Evolutionary conservation across 2,329 filamentous ascomycete genomes (phyloP).

Genomic region (Dryadomyces quercus-mongolicae): DNA sequence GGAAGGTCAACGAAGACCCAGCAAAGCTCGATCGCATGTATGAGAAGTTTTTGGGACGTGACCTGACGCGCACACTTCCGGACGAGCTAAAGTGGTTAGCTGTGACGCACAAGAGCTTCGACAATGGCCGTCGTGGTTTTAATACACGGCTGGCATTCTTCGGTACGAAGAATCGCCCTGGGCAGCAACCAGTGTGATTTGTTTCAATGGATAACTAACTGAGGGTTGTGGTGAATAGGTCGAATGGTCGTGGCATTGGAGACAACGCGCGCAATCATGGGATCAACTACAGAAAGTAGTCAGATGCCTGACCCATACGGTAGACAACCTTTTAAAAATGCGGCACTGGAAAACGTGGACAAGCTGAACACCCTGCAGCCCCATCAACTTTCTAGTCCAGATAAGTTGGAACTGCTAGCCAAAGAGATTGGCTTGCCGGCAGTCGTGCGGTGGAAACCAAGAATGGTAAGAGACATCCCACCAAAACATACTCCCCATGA

Average conservation of each 20-base stretch:
- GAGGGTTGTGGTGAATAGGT: slow-evolving; percentile 7
- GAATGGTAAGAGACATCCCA: slow-evolving; percentile 45
- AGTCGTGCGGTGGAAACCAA: slow-evolving; percentile 76
- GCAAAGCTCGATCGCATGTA: slow-evolving; percentile 67
- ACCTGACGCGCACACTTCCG: slow-evolving; percentile 60
- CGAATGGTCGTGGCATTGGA: slow-evolving; percentile 17
- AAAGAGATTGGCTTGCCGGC: slow-evolving; percentile 56
- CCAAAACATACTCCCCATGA: neutral
- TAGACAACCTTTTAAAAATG: slow-evolving; percentile 56
- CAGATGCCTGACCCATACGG: slow-evolving; percentile 23
- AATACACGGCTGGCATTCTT: slow-evolving; percentile 88
- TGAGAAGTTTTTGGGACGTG: slow-evolving; percentile 58
- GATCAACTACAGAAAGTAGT: neutral
- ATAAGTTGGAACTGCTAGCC: slow-evolving; percentile 56
- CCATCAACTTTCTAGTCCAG: slow-evolving; percentile 47
- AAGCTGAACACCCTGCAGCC: slow-evolving; percentile 55
- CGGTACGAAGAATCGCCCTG: slow-evolving; percentile 37
- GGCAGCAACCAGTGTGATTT: neutral
- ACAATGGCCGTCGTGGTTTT: slow-evolving; percentile 85
- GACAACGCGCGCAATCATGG: slow-evolving; percentile 16
- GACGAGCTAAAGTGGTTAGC: slow-evolving; percentile 96
- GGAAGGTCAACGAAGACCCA: slow-evolving; percentile 65
- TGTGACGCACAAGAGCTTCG: slow-evolving; percentile 96
- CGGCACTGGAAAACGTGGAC: slow-evolving; percentile 58
- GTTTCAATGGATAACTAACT: neutral